Conservation (phyloP, 768 basidiomycete genomes). For the Calvatia gigantea region DNA sequence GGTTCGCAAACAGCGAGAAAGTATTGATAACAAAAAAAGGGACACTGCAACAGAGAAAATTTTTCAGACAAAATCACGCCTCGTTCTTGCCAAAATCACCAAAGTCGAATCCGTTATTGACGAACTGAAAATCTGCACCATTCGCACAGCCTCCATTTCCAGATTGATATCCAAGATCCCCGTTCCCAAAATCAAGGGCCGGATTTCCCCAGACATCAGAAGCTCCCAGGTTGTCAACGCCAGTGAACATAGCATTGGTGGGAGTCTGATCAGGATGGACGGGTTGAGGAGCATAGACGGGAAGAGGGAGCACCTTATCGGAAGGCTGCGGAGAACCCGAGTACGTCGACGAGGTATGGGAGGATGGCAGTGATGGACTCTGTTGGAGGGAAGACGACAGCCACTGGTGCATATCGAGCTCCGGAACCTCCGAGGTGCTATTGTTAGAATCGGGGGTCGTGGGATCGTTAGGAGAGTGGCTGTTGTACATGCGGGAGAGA, state of each 20-base stretch:
- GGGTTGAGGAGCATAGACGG: constrained; percentile 9
- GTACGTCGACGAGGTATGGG: constrained; percentile 9
- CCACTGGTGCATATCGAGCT: constrained; percentile 9
- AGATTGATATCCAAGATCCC: neutral
- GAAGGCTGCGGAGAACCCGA: constrained; percentile 9
- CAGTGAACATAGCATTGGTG: neutral
- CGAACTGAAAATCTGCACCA: neutral
- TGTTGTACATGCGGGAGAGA: constrained; percentile 10
- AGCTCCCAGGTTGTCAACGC: neutral
- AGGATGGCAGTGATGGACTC: constrained; percentile 7
- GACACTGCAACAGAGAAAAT: neutral
- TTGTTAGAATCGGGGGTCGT: constrained; percentile 7
- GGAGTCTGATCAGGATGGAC: constrained; percentile 1
- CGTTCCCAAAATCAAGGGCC: neutral
- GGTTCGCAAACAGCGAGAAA: neutral
- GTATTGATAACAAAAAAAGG: neutral
- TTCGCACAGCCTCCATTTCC: neutral
- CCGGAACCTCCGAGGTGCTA: constrained; percentile 2
- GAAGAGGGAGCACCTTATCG: constrained; percentile 5
- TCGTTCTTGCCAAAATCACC: constrained; percentile 5
- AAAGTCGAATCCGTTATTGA: constrained; percentile 5
- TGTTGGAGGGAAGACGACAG: constrained; percentile 6
- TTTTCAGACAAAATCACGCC: neutral
- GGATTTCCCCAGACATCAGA: neutral
- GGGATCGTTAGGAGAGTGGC: neutral